Percentiles rank a stretch among this genome's conserved stretches.
Conservation (phyloP, 176 grass and related monocot genomes). For the Oryza meridionalis region DNA sequence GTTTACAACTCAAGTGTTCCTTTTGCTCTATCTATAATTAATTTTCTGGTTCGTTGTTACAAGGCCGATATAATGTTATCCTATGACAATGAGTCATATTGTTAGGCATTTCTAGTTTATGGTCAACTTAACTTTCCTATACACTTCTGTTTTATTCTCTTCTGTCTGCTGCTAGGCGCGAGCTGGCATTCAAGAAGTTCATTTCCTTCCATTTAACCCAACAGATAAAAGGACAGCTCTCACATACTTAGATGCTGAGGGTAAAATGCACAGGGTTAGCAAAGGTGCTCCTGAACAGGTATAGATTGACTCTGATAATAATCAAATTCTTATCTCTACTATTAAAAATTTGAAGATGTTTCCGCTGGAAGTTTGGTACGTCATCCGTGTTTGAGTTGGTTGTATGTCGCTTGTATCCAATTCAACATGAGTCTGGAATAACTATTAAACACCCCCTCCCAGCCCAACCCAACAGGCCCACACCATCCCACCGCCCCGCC, state of each 20-base stretch:
- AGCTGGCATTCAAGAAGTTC: conserved; percentile 59
- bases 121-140: conserved; percentile 11
- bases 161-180: conserved; percentile 57
- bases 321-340: neutral
- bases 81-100: neutral
- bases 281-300: conserved; percentile 90
- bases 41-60: neutral
- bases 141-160: conserved; percentile 19
- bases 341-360: no score
- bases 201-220: conserved; percentile 83
- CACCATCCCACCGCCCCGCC: no score
- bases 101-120: conserved; percentile 21
- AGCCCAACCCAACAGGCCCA: no score
- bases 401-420: no score
- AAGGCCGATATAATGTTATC: neutral
- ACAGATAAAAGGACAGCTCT: conserved; percentile 78
- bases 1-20: neutral
- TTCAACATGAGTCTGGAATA: no score
- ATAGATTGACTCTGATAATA: conserved; percentile 17
- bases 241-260: conserved; percentile 65
- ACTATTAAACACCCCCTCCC: no score
- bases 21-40: neutral
- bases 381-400: no score
- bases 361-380: no score
- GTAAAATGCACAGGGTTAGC: conserved; percentile 76